Evolutionary conservation across 371 early-diverging fungal species (phyloP).

Genomic region (Mucor circinelloides): DNA sequence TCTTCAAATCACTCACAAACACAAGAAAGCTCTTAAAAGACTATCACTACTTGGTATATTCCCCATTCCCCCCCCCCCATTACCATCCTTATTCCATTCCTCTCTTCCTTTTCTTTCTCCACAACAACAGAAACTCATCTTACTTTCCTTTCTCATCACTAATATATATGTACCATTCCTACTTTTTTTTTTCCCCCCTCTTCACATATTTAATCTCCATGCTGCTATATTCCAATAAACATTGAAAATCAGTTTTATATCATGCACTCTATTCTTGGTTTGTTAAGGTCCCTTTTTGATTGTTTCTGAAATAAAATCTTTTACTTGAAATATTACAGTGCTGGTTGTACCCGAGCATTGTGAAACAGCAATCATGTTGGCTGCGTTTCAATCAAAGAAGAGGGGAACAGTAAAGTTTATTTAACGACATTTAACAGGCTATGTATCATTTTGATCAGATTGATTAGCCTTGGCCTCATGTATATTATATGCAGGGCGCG

Average conservation of each 20-base stretch:
- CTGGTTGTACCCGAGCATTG: not conserved
- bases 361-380: not conserved
- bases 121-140: not conserved
- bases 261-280: not conserved
- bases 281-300: not conserved
- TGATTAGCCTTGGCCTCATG: not conserved
- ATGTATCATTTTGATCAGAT: not conserved
- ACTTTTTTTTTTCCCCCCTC: not conserved
- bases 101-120: not conserved
- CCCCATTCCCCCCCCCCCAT: not conserved
- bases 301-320: no score
- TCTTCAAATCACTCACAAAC: conserved; percentile 4
- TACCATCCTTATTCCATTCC: not conserved
- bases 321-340: not conserved
- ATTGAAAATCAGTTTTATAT: not conserved
- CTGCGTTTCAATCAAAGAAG: not conserved
- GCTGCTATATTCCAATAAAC: not conserved
- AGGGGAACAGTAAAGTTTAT: not conserved
- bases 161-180: not conserved
- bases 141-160: not conserved
- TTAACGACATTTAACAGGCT: not conserved
- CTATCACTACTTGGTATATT: not conserved
- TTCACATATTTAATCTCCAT: not conserved
- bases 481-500: not conserved
- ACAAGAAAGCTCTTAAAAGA: not conserved